These are phyloP conservation scores for Trifolium subterraneum DNA, from an alignment of 306 rosid genomes.

Conservation along the genomic window DNA sequence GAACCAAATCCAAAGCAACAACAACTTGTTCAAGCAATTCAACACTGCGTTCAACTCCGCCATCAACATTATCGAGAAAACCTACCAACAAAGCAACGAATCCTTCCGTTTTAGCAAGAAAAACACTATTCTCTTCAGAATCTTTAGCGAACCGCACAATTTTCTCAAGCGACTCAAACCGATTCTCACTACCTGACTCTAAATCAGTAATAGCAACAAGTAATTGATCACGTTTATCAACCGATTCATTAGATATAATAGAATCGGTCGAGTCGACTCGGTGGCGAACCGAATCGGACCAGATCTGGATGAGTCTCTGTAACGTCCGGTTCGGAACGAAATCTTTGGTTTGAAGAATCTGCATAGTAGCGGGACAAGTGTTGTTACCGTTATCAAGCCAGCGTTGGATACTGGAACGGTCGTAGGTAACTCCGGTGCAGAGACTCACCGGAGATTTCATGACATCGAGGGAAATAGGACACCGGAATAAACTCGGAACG, in stretches of 20 bases:
- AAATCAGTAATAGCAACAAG: conserved; percentile 43
- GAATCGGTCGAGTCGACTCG: conserved; percentile 55
- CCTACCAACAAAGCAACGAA: conserved; percentile 55
- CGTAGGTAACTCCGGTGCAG: conserved; percentile 94
- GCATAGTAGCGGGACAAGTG: conserved; percentile 99
- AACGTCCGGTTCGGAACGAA: conserved; percentile 81
- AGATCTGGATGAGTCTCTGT: conserved; percentile 89
- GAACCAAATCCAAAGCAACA: conserved; percentile 53
- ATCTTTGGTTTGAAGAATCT: conserved; percentile 73
- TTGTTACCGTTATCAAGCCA: conserved; percentile 96
- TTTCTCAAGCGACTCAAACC: conserved; percentile 47
- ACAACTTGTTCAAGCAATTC: conserved; percentile 56
- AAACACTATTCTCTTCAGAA: conserved; percentile 64
- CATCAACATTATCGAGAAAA: conserved; percentile 63
- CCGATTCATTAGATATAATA: not conserved
- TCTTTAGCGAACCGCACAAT: conserved; percentile 60
- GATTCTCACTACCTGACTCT: not conserved
- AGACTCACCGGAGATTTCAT: conserved; percentile 97
- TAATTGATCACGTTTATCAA: conserved; percentile 50
- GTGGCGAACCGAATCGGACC: conserved; percentile 73
- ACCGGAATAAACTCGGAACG: conserved; percentile 78
- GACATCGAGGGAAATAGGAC: conserved; percentile 87
- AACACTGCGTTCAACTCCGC: conserved; percentile 22
- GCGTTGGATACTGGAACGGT: conserved; percentile 90
- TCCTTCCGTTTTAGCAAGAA: conserved; percentile 56